Percentiles rank a stretch among this genome's conserved stretches.
Conservation (phyloP, 2,329 filamentous ascomycete species). For the Orbilia blumenaviensis region DNA sequence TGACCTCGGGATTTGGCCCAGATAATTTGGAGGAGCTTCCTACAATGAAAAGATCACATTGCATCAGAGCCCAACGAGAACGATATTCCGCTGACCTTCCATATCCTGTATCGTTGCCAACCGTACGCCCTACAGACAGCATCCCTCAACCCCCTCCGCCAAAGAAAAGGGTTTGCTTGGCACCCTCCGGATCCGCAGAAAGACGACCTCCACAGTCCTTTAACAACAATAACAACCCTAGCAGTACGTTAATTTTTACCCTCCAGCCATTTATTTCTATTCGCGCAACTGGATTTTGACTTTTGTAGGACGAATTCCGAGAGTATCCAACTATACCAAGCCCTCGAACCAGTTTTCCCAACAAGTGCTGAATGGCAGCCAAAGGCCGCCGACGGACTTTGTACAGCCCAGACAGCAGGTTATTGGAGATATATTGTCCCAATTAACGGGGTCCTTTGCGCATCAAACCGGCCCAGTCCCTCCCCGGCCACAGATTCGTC, state of each 20-base stretch:
- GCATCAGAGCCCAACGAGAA: slow-evolving; percentile 8
- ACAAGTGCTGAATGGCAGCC: not conserved
- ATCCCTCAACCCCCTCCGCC: not conserved
- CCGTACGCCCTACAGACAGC: slow-evolving; percentile 4
- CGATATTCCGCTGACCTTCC: slow-evolving; percentile 12
- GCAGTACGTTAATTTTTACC: too few relatives aligned
- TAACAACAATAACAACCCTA: too few relatives aligned
- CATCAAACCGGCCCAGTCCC: not conserved
- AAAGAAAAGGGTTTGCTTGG: not conserved
- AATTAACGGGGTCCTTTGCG: not conserved
- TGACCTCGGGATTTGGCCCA: not conserved
- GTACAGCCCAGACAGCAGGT: not conserved
- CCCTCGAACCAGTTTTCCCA: not conserved
- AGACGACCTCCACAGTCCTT: not conserved
- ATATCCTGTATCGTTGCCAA: not conserved
- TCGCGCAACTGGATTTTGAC: not conserved
- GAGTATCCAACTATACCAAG: not conserved
- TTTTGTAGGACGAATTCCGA: not conserved
- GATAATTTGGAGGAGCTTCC: not conserved
- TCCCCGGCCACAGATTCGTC: not conserved
- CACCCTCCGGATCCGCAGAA: not conserved
- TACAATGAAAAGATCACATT: slow-evolving; percentile 23
- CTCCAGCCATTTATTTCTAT: not conserved
- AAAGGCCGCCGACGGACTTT: too few relatives aligned
- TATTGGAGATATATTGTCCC: not conserved